Conservation (phyloP, 2,329 filamentous ascomycete genomes). For the Penicillium sp. region DNA sequence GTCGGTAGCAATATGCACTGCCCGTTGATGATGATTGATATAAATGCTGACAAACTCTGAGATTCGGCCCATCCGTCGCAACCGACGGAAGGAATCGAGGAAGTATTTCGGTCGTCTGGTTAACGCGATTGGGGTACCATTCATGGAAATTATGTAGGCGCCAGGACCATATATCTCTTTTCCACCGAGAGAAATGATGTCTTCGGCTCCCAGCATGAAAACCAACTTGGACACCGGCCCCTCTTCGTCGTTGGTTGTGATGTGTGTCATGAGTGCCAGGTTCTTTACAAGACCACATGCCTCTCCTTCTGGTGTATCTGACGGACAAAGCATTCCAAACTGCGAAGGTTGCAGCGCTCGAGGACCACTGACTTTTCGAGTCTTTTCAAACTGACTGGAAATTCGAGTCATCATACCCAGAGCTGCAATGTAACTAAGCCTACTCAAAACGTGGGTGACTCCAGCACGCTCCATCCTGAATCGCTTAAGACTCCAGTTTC, state of each 20-base stretch:
- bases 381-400: conserved; percentile 98
- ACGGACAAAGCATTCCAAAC: conserved; percentile 96
- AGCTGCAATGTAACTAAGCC: conserved; percentile 92
- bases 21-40: conserved; percentile 87
- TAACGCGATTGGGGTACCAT: conserved; percentile 87
- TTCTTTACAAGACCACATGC: conserved; percentile 98
- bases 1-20: conserved; percentile 93
- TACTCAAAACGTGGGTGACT: conserved; percentile 92
- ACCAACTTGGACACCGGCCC: conserved; percentile 82
- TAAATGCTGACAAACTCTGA: conserved; percentile 97
- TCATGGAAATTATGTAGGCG: conserved; percentile 87
- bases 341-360: conserved; percentile 95
- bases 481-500: conserved; percentile 96
- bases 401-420: conserved; percentile 99
- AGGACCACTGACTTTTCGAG: conserved; percentile 90
- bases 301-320: conserved; percentile 97
- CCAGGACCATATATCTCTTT: conserved; percentile 81
- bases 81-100: conserved; percentile 75
- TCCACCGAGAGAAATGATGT: conserved; percentile 75
- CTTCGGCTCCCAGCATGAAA: conserved; percentile 78
- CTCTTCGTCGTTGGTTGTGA: conserved; percentile 94
- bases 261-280: conserved; percentile 96
- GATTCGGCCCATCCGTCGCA: conserved; percentile 83
- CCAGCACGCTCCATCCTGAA: conserved; percentile 98
- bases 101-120: conserved; percentile 85